A percentile compares a stretch with the other conserved stretches of the same genome.
Conservation (phyloP, 805 yeast species). For the Yarrowia osloensis region DNA sequence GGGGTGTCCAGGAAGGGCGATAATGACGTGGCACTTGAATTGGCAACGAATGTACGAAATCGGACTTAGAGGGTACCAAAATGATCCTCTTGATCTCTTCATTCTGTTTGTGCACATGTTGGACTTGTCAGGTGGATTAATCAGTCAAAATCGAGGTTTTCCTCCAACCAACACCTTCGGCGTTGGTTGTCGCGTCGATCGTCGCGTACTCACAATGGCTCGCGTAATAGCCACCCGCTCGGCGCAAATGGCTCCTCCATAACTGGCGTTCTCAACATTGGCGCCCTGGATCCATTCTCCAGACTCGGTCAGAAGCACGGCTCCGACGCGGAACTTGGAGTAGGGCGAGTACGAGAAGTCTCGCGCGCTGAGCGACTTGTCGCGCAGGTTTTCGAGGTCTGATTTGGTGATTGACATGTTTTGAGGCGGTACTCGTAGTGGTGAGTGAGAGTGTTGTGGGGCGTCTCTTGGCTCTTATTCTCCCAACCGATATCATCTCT, state of each 20-base stretch:
- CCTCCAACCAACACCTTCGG: no score
- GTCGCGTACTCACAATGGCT: constrained; percentile 49
- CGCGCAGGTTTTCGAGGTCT: constrained; percentile 14
- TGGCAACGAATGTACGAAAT: no score
- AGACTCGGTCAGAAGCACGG: constrained; percentile 58
- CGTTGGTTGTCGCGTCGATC: no score
- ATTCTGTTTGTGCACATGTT: no score
- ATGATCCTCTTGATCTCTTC: no score
- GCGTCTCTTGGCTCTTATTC: no score
- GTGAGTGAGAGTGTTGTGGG: no score
- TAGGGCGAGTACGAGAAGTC: constrained; percentile 62
- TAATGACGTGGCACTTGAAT: no score
- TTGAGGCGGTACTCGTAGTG: neutral
- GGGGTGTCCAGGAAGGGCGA: no score
- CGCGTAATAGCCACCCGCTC: constrained; percentile 66
- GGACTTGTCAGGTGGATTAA: no score
- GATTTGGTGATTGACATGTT: constrained; percentile 1
- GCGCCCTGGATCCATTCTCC: constrained; percentile 68
- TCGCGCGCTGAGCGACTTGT: constrained; percentile 24
- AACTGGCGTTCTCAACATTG: constrained; percentile 91
- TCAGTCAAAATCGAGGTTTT: no score
- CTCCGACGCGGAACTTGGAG: constrained; percentile 83
- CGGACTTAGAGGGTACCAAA: no score
- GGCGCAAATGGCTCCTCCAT: constrained; percentile 76
- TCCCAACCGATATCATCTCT: constrained; percentile 12